A percentile compares a stretch with the other conserved stretches of the same genome.
Conservation (phyloP, 2,329 filamentous ascomycete species). For the Penicillium sp. region DNA sequence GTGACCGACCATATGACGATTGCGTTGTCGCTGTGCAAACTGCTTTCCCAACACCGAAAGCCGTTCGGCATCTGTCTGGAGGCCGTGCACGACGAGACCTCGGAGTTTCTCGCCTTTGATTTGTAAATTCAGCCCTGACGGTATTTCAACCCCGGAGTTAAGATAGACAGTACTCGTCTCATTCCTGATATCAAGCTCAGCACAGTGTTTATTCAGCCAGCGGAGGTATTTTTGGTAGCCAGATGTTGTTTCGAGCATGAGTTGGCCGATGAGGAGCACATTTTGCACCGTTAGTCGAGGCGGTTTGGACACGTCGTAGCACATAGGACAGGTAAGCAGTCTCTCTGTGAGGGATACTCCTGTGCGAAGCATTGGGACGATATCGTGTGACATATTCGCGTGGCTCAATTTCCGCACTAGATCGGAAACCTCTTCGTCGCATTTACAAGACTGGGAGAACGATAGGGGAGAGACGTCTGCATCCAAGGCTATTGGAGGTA, state of each 20-base stretch:
- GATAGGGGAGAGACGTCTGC: slow-evolving; percentile 16
- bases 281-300: slow-evolving; percentile 30
- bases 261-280: slow-evolving; percentile 28
- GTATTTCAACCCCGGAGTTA: slow-evolving; percentile 9
- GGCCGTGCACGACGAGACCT: slow-evolving; percentile 14
- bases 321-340: slow-evolving; percentile 25
- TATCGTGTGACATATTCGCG: slow-evolving; percentile 17
- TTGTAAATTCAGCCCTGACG: slow-evolving; percentile 10
- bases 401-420: slow-evolving; percentile 18
- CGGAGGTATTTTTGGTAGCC: slow-evolving; percentile 26
- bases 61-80: slow-evolving; percentile 18
- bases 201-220: slow-evolving; percentile 25
- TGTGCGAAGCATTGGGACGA: slow-evolving; percentile 19
- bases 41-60: slow-evolving; percentile 17
- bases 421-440: slow-evolving; percentile 23
- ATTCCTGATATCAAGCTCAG: slow-evolving; percentile 9
- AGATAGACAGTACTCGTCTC: slow-evolving; percentile 12
- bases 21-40: slow-evolving; percentile 28
- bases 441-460: slow-evolving; percentile 21
- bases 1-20: slow-evolving; percentile 29
- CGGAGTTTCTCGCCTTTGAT: slow-evolving; percentile 14
- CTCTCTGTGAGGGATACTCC: slow-evolving; percentile 18
- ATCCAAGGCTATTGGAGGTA: slow-evolving; percentile 1
- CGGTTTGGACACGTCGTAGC: slow-evolving; percentile 31
- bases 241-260: slow-evolving; percentile 27